Evolutionary conservation across 441 rosid species (phyloP).

Genomic region (Jatropha podagrica): DNA sequence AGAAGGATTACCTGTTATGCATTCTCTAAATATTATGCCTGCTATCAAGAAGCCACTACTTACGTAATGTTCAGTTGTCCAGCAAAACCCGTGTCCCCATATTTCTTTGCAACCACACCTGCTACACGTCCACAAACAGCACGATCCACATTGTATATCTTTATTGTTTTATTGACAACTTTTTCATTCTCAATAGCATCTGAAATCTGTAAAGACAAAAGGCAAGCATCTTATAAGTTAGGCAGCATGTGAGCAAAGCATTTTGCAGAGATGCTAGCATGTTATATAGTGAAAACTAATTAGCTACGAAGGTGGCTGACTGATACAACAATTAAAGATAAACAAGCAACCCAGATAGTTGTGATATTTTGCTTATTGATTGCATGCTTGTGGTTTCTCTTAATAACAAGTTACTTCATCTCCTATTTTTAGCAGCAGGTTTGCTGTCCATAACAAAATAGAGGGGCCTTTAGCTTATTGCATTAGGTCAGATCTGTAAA

Average conservation of each 20-base stretch:
- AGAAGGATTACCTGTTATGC: not conserved
- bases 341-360: not conserved
- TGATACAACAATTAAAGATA: not conserved
- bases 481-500: not conserved
- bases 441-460: not conserved
- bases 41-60: constrained; percentile 32
- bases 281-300: not conserved
- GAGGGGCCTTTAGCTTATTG: not conserved
- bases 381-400: not conserved
- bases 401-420: not conserved
- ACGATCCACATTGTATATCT: constrained; percentile 86
- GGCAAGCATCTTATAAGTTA: constrained; percentile 10
- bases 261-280: not conserved
- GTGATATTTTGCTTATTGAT: not conserved
- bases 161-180: constrained; percentile 63
- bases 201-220: constrained; percentile 46
- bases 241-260: constrained; percentile 3
- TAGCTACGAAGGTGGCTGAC: not conserved
- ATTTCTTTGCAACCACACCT: constrained; percentile 83
- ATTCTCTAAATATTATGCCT: not conserved
- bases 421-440: not conserved
- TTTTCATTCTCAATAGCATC: constrained; percentile 88
- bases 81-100: constrained; percentile 95
- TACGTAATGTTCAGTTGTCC: constrained; percentile 93
- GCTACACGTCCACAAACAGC: constrained; percentile 92